A percentile compares a stretch with the other conserved stretches of the same genome.
phyloP scores from a whole-genome alignment of 2,329 filamentous ascomycete genomes.

The Phialocephala sp. region DNA sequence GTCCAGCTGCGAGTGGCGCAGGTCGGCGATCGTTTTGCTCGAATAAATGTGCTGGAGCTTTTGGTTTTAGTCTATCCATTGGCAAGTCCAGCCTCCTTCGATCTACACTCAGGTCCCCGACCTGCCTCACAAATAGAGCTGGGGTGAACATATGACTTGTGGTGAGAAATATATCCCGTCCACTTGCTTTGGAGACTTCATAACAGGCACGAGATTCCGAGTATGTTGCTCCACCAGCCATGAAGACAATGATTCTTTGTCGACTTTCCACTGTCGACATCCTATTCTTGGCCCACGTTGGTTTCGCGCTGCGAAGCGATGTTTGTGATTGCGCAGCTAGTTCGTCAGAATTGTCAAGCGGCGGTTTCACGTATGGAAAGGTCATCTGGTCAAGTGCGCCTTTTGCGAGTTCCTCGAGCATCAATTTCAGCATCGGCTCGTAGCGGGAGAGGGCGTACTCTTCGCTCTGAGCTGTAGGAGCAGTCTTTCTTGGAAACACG shows the following conservation, averaged over 20 bases:
- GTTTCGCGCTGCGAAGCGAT: conserved; percentile 88
- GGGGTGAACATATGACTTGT: conserved; percentile 95
- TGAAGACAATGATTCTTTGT: conserved; percentile 90
- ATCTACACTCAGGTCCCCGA: conserved; percentile 78
- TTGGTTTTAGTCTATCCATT: conserved; percentile 77
- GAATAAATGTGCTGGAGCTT: conserved; percentile 84
- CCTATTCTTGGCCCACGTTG: conserved; percentile 90
- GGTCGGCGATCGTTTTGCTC: conserved; percentile 68
- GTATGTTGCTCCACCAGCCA: conserved; percentile 94
- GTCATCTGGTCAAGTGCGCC: conserved; percentile 68
- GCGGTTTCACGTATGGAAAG: conserved; percentile 78
- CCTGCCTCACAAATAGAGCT: conserved; percentile 78
- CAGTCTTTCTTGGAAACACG: conserved; percentile 73
- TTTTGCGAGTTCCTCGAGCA: conserved; percentile 76
- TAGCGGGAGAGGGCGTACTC: conserved; percentile 89
- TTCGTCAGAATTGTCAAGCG: conserved; percentile 65
- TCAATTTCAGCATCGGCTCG: conserved; percentile 78
- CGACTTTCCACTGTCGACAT: conserved; percentile 77
- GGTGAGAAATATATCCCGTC: conserved; percentile 83
- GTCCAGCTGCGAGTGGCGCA: conserved; percentile 43
- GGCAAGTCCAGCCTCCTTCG: conserved; percentile 81
- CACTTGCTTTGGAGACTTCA: conserved; percentile 74
- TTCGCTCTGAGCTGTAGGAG: conserved; percentile 63
- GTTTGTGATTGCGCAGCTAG: conserved; percentile 63
- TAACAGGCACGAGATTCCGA: conserved; percentile 90